These are phyloP conservation scores for Agarophyton chilense DNA, from an alignment of 23 red algal species.

Conservation along the genomic window DNA sequence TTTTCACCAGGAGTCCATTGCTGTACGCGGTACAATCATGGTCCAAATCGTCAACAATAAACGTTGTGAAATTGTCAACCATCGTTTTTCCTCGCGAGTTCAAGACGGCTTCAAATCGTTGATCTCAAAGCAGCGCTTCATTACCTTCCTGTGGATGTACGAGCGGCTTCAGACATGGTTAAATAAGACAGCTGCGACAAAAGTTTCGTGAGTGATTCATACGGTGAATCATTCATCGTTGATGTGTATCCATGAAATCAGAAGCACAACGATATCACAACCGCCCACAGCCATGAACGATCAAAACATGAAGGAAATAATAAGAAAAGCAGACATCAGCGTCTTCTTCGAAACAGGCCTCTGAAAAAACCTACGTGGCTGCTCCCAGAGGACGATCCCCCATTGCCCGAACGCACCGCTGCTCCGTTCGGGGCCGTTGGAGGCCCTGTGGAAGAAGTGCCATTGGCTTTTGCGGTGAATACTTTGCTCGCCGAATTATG, in stretches of 20 bases:
- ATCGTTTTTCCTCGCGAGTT: neutral
- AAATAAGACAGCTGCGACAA: slow-evolving; percentile 2
- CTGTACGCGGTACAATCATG: neutral
- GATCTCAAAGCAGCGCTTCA: neutral
- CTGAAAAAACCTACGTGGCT: slow-evolving; percentile 49
- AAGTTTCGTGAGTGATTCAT: slow-evolving; percentile 7
- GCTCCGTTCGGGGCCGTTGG: neutral
- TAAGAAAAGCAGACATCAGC: slow-evolving; percentile 9
- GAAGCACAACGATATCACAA: no score
- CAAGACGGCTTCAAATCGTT: neutral
- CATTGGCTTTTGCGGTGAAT: slow-evolving; percentile 29
- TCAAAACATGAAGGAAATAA: neutral
- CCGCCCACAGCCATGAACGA: neutral
- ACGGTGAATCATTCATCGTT: slow-evolving; percentile 5
- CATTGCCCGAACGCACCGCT: neutral
- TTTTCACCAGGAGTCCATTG: neutral
- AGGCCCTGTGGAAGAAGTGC: neutral
- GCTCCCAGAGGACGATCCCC: slow-evolving; percentile 8
- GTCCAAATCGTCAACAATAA: neutral
- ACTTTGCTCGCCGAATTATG: slow-evolving; percentile 53
- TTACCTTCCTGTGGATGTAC: neutral
- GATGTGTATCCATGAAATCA: neutral
- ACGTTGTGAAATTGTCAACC: neutral
- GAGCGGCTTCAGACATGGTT: neutral
- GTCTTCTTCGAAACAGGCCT: slow-evolving; percentile 56